Conservation (phyloP, 331 rosid species). For the Acacia pycnantha region DNA sequence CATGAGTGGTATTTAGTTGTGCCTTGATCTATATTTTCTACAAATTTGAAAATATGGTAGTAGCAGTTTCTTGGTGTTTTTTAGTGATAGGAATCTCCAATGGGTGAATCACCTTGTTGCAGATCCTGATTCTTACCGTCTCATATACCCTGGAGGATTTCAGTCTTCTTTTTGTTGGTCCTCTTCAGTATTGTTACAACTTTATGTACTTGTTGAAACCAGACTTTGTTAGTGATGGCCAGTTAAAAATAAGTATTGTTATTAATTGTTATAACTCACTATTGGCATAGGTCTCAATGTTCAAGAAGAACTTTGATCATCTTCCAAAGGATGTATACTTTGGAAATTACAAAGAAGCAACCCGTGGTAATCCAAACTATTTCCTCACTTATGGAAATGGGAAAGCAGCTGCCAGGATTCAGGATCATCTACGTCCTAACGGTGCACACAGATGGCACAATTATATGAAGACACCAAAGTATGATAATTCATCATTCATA, state of each 20-base stretch:
- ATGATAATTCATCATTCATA: conserved; percentile 35
- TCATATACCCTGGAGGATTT: neutral
- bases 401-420: conserved; percentile 93
- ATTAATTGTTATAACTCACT: conserved; percentile 10
- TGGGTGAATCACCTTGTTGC: conserved; percentile 8
- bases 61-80: neutral
- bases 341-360: conserved; percentile 86
- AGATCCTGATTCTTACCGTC: conserved; percentile 10
- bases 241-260: neutral
- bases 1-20: conserved; percentile 12
- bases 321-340: conserved; percentile 92
- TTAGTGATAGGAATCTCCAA: neutral
- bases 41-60: conserved; percentile 12
- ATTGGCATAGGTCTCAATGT: conserved; percentile 81
- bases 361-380: conserved; percentile 97
- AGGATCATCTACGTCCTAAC: conserved; percentile 95
- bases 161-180: neutral
- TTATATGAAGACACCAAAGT: conserved; percentile 91
- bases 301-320: conserved; percentile 95
- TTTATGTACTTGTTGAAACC: neutral
- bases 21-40: neutral
- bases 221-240: neutral
- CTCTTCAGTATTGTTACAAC: conserved; percentile 6
- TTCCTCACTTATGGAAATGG: conserved; percentile 97
- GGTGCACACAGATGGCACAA: conserved; percentile 99